These are phyloP conservation scores for Phytophthora syringae DNA, from an alignment of 352 stramenopile genomes.

Conservation along the genomic window DNA sequence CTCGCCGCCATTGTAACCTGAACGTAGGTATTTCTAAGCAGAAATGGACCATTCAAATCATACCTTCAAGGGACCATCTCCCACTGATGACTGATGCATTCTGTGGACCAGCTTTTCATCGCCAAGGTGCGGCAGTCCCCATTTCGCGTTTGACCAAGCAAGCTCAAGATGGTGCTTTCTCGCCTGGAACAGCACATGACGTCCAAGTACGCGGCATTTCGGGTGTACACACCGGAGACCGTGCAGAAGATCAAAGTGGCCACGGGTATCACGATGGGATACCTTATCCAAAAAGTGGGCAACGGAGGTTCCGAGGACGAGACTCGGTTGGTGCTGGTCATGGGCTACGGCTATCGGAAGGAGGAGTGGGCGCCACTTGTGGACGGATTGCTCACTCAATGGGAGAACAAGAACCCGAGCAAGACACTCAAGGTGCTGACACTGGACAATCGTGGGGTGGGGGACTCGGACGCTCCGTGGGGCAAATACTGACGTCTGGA, in stretches of 20 bases:
- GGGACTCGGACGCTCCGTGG: conserved; percentile 54
- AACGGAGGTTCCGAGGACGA: conserved; percentile 27
- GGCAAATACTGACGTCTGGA: conserved; percentile 59
- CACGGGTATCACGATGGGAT: conserved; percentile 56
- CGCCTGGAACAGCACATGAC: conserved; percentile 52
- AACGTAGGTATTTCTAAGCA: conserved; percentile 30
- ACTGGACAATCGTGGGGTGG: conserved; percentile 67
- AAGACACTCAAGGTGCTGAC: conserved; percentile 50
- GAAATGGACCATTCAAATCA: conserved; percentile 24
- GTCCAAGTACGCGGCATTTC: conserved; percentile 42
- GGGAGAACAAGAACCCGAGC: conserved; percentile 13
- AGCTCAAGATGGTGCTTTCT: conserved; percentile 25
- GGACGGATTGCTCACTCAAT: conserved; percentile 40
- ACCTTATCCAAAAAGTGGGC: conserved; percentile 47
- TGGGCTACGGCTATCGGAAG: conserved; percentile 54
- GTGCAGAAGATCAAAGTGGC: conserved; percentile 43
- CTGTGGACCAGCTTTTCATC: background rate
- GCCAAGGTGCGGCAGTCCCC: background rate
- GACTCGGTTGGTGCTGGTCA: conserved; percentile 47
- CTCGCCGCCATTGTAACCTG: conserved; percentile 18
- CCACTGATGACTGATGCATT: conserved; percentile 24
- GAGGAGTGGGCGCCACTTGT: conserved; percentile 47
- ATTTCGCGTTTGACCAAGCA: conserved; percentile 25
- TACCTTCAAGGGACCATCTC: conserved; percentile 24
- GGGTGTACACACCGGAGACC: conserved; percentile 35